Base-by-base conservation (phyloP, 257 asterid species). In the Gentiana dahurica region DNA sequence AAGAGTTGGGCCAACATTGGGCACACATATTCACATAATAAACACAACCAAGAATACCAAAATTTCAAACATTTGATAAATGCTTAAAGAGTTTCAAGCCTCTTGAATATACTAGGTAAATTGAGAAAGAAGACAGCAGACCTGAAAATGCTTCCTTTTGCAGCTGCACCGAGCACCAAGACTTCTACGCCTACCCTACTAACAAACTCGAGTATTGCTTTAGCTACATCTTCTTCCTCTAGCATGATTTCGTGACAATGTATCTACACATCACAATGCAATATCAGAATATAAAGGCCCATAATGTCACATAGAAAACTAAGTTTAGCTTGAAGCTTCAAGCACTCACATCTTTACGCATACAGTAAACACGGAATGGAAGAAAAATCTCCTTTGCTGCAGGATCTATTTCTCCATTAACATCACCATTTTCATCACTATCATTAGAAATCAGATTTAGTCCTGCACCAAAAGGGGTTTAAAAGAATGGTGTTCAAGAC, bases 121-220 rank as follows among this genome's bases (percentile, higher is more conserved):
- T 10, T 41, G 46, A 24, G 24, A 2, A 41, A 41, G 46, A 41
- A 43, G 37, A 6, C 61, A 34, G 12, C 54, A 59, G 54, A 87
- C 98, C 98, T 83, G 79, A 91, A 86, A 64, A 91, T 57, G 64
- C 82, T 64, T 44, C 87, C 83, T 87, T 75, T 91, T 12, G 80
- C 66, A 36, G 88, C 63, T 44, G 96, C 85, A 46, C 98, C 98
- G 58, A 91, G 84, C 65, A 85, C 84, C 74, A 87, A 36, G 48
- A 87, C 63, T 49, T 91, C 95, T 12, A 87, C 72, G 13, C 84
- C 82, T 33, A 87, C 71, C 54, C 80, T 89, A 65, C 77, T 78
- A 36, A 74, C 81, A 58, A 77, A 91, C 53, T 91, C 96, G 34
- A 66, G 54, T 36, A 91, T 57, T 57, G 92, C 94, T 77, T 64